A percentile compares a stretch with the other conserved stretches of the same genome.
Conservation (phyloP, 495 filamentous ascomycete genomes). For the Cetradonia linearis region DNA sequence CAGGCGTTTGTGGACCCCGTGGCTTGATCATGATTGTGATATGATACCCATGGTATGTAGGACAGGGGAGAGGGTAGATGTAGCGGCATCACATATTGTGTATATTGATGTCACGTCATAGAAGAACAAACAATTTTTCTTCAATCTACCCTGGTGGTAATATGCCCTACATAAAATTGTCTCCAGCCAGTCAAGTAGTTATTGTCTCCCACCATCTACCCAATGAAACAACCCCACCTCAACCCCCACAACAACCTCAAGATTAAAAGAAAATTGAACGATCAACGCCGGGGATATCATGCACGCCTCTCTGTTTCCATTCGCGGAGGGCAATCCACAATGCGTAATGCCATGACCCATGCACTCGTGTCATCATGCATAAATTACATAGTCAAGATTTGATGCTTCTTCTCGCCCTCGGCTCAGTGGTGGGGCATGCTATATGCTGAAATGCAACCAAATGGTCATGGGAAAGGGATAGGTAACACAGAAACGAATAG, state of each 20-base stretch:
- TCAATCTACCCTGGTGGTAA: background rate
- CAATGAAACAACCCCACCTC: background rate
- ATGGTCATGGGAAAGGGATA: background rate
- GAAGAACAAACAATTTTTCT: background rate
- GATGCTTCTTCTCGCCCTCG: constrained; percentile 27
- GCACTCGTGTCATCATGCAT: constrained; percentile 30
- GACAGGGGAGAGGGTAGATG: background rate
- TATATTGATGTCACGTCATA: background rate
- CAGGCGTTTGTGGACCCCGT: background rate
- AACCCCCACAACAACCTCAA: background rate
- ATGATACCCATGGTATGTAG: background rate
- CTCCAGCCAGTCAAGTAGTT: too few species aligned
- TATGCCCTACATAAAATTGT: too few species aligned
- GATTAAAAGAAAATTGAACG: background rate
- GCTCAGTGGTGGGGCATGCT: constrained; percentile 2
- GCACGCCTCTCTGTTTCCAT: constrained; percentile 12
- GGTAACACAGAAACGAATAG: background rate
- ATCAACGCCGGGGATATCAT: constrained; percentile 27
- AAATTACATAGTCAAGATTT: constrained; percentile 20
- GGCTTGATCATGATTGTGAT: too few species aligned
- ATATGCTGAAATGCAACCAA: background rate
- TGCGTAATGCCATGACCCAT: constrained; percentile 24
- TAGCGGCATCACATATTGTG: background rate
- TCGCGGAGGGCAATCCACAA: constrained; percentile 25
- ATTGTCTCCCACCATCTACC: background rate